Percentiles rank a stretch among this genome's conserved stretches.
Evolutionary conservation across 768 basidiomycete genomes (phyloP).

Genomic region (Mycena metata): DNA sequence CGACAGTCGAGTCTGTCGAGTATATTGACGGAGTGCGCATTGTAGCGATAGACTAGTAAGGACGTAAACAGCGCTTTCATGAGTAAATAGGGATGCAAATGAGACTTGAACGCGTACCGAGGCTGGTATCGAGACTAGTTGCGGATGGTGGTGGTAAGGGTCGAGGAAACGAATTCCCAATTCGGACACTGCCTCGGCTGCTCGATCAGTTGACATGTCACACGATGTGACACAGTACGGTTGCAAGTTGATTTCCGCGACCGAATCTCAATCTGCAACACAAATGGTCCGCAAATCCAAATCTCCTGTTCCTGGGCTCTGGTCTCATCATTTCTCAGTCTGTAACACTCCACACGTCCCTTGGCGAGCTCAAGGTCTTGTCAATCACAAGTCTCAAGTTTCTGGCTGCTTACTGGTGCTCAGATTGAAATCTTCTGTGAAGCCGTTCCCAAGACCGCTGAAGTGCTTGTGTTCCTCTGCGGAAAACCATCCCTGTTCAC

Average conservation of each 20-base stretch:
- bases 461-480: constrained; percentile 63
- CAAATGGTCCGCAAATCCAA: constrained; percentile 34
- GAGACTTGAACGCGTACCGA: no score
- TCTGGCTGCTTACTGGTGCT: constrained; percentile 15
- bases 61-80: no score
- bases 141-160: constrained; percentile 54
- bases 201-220: no score
- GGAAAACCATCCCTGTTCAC: constrained; percentile 30
- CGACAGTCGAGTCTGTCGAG: constrained; percentile 66
- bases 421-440: constrained; percentile 99
- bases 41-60: no score
- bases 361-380: constrained; percentile 93
- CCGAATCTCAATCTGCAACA: no score
- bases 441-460: constrained; percentile 93
- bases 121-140: no score
- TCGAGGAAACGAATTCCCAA: constrained; percentile 39
- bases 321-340: constrained; percentile 65
- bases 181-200: not conserved
- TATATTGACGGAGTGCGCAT: constrained; percentile 81
- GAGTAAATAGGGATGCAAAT: no score
- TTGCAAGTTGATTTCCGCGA: no score
- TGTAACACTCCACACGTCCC: constrained; percentile 94
- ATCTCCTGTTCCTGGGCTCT: constrained; percentile 39
- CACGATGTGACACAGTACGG: no score
- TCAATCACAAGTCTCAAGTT: not conserved